Conservation (phyloP, 495 filamentous ascomycete species). For the Daldinia caldariorum region DNA sequence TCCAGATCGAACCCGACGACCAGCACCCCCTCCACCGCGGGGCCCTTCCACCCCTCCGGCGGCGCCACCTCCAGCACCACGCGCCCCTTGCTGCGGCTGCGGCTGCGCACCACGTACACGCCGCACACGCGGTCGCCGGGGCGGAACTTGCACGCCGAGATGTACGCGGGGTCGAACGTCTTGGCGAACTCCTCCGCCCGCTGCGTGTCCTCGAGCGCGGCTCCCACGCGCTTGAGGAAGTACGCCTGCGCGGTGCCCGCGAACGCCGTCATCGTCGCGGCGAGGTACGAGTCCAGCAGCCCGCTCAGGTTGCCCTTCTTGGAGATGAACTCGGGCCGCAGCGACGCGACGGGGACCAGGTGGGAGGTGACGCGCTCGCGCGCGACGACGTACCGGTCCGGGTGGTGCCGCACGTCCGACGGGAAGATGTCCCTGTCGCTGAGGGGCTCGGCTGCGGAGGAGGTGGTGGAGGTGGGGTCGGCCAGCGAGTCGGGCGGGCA, state of each 20-base stretch:
- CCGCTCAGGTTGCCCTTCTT: not conserved
- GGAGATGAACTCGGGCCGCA: constrained; percentile 7
- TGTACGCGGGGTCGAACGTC: constrained; percentile 42
- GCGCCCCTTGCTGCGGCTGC: constrained; percentile 15
- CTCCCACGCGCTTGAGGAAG: constrained; percentile 33
- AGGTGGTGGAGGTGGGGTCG: too few relatives aligned
- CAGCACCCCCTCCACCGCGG: constrained; percentile 41
- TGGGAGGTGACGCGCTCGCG: constrained; percentile 45
- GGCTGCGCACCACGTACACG: constrained; percentile 41
- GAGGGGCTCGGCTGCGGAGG: not conserved
- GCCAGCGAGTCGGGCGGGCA: constrained; percentile 28
- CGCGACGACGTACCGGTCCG: constrained; percentile 37
- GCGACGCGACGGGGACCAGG: constrained; percentile 2
- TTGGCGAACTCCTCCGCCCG: constrained; percentile 11
- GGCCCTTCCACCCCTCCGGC: constrained; percentile 44
- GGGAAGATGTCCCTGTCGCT: constrained; percentile 6
- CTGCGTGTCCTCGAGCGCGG: constrained; percentile 6
- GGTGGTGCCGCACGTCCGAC: constrained; percentile 9
- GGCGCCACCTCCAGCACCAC: constrained; percentile 44
- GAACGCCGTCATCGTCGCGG: constrained; percentile 47
- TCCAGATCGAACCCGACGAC: constrained; percentile 36
- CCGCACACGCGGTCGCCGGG: constrained; percentile 47
- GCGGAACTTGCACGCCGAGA: constrained; percentile 35
- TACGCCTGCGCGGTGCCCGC: constrained; percentile 48
- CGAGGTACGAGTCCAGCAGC: constrained; percentile 41